Evolutionary conservation across 805 yeast genomes (phyloP), one percentile per base, ranked within the genome.

Genomic region (Zygotorulaspora florentina): DNA sequence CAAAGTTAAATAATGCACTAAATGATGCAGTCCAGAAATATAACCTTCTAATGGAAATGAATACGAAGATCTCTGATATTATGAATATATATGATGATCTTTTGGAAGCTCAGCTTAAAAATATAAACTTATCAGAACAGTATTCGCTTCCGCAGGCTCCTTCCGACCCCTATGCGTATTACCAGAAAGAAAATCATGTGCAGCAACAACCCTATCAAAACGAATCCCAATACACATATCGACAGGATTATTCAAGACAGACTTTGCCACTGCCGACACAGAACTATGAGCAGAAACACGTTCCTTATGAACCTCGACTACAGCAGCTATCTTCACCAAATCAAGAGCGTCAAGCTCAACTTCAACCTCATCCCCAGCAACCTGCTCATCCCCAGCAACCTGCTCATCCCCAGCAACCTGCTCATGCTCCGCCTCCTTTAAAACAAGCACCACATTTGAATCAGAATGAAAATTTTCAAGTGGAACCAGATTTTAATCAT

Each of bases 61-160:
- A 85, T 66, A 77, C 84, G 39, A 87, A 89, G 57, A 75, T 89
- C 44, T 82, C 85, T 44, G 81, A 88, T 4, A 82, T 87, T 27
- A 77, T 81, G 58, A 75, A 84, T 50, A 70, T 84, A n/a, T 89
- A 88, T 57, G 95, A 88, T 61, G 77, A 76, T 48, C 73, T 85
- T 40, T 70, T 88, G 48, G 95, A 89, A 48, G 71, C 25, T 64
- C 81, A 60, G 64, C 74, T 51, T 62, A 72, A 57, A 61, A 67
- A 47, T 64, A 77, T 52, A 56, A 68, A 58, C 47, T 18, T 63
- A 39, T 59, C 65, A 28, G 58, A 67, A 40, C 68, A 61, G 35
- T 60, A 62, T 36, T 39, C 54, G 3, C 35, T 57, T 5, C 58
- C 62, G 8, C 60, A 51, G 39, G 55, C 48, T 12, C 64, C 65